A percentile compares a stretch with the other conserved stretches of the same genome.
Conservation (phyloP, 768 basidiomycete species). For the Clitopilus hobsonii region DNA sequence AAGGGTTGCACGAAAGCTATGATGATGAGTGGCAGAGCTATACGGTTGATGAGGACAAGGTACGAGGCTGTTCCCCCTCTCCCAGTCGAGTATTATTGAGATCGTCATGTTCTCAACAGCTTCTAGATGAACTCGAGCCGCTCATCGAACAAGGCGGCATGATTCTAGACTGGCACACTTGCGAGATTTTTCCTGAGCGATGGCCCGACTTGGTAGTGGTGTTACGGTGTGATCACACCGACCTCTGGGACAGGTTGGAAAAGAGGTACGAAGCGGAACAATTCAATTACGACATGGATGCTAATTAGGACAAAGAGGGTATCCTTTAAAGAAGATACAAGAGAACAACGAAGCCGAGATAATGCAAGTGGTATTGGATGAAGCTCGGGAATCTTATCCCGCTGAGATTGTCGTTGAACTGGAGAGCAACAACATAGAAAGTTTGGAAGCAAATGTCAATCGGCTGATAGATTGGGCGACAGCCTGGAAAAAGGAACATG, state of each 20-base stretch:
- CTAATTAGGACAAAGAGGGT: slow-evolving; percentile 46
- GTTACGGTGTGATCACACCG: slow-evolving; percentile 80
- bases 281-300: not conserved
- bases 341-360: slow-evolving; percentile 99
- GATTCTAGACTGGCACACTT: slow-evolving; percentile 93
- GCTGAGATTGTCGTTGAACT: slow-evolving; percentile 86
- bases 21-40: slow-evolving; percentile 96
- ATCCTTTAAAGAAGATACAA: slow-evolving; percentile 89
- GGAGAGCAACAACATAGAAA: slow-evolving; percentile 66
- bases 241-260: slow-evolving; percentile 88
- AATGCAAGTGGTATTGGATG: slow-evolving; percentile 87
- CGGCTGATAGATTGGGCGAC: slow-evolving; percentile 87
- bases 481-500: slow-evolving; percentile 54
- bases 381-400: slow-evolving; percentile 83
- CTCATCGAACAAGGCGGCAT: slow-evolving; percentile 66
- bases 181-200: slow-evolving; percentile 90
- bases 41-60: slow-evolving; percentile 95
- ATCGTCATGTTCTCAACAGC: too few relatives aligned
- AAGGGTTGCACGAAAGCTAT: slow-evolving; percentile 74
- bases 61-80: too few relatives aligned
- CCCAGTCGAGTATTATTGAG: too few relatives aligned
- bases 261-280: slow-evolving; percentile 53
- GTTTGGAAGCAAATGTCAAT: slow-evolving; percentile 83
- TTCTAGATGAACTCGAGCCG: slow-evolving; percentile 85
- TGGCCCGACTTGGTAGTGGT: slow-evolving; percentile 97